Conservation (phyloP, 371 early-diverging fungal species). For the Sporodiniella umbellata region DNA sequence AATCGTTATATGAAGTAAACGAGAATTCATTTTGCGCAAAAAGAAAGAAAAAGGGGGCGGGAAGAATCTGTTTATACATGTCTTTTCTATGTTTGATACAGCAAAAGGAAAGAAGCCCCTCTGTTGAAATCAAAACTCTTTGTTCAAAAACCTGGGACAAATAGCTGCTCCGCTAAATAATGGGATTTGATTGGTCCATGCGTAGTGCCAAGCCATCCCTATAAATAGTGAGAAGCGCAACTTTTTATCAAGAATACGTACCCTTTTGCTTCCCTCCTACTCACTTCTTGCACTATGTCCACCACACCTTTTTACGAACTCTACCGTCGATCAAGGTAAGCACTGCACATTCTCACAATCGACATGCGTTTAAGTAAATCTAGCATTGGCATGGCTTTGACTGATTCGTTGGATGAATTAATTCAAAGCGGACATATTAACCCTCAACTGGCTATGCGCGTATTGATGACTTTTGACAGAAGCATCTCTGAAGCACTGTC, state of each 20-base stretch:
- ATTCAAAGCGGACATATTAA: conserved; percentile 89
- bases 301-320: conserved; percentile 41
- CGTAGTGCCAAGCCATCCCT: conserved; percentile 15
- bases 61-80: too few relatives aligned
- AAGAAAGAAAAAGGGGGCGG: too few relatives aligned
- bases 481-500: conserved; percentile 44
- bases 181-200: conserved; percentile 9
- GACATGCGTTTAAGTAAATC: not conserved
- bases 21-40: too few relatives aligned
- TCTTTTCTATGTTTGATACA: too few relatives aligned
- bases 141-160: too few relatives aligned
- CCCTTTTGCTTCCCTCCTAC: not conserved
- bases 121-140: too few relatives aligned
- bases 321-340: conserved; percentile 51
- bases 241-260: conserved; percentile 1
- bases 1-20: too few relatives aligned
- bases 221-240: conserved; percentile 12
- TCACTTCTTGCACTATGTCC: conserved; percentile 24
- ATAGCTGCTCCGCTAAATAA: conserved; percentile 3
- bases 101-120: too few relatives aligned
- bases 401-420: conserved; percentile 94
- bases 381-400: conserved; percentile 88
- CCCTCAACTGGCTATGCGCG: conserved; percentile 93
- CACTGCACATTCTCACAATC: not conserved
- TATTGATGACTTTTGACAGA: conserved; percentile 75